A percentile compares a stretch with the other conserved stretches of the same genome.
These are phyloP conservation scores for Helotiales sp. DNA, from an alignment of 2,329 filamentous ascomycete species.

Conservation along the genomic window DNA sequence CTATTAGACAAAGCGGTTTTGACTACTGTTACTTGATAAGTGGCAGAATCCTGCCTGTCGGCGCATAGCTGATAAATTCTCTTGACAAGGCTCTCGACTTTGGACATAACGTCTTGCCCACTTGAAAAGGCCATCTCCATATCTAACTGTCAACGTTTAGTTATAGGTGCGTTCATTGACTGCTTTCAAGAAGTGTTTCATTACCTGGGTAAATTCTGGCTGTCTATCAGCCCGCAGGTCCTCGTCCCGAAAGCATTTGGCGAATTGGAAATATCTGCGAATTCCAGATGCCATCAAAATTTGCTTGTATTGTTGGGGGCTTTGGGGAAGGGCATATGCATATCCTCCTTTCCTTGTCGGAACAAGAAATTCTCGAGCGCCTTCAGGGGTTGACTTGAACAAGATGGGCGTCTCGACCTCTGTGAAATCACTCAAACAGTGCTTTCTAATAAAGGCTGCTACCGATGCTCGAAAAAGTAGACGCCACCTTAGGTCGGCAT, in stretches of 20 bases:
- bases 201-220: constrained; percentile 92
- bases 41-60: background rate
- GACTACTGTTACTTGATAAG: constrained; percentile 1
- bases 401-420: constrained; percentile 90
- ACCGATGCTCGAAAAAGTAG: constrained; percentile 70
- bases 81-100: constrained; percentile 39
- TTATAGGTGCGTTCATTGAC: background rate
- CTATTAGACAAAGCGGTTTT: constrained; percentile 11
- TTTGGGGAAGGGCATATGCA: constrained; percentile 92
- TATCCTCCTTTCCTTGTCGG: constrained; percentile 77
- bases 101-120: constrained; percentile 70
- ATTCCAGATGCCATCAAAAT: constrained; percentile 93
- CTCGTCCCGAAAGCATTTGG: constrained; percentile 93
- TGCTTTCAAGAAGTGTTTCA: background rate
- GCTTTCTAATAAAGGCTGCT: constrained; percentile 55
- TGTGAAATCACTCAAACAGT: constrained; percentile 32
- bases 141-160: constrained; percentile 67
- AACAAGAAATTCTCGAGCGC: constrained; percentile 91
- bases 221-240: constrained; percentile 91
- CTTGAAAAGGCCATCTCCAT: constrained; percentile 89
- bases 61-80: constrained; percentile 25
- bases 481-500: constrained; percentile 67
- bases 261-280: constrained; percentile 86
- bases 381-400: constrained; percentile 97
- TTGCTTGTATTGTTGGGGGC: constrained; percentile 98